Percentiles rank a stretch among this genome's conserved stretches.
Evolutionary conservation across 2,329 filamentous ascomycete genomes (phyloP).

Genomic region (Alternaria ethzedia): DNA sequence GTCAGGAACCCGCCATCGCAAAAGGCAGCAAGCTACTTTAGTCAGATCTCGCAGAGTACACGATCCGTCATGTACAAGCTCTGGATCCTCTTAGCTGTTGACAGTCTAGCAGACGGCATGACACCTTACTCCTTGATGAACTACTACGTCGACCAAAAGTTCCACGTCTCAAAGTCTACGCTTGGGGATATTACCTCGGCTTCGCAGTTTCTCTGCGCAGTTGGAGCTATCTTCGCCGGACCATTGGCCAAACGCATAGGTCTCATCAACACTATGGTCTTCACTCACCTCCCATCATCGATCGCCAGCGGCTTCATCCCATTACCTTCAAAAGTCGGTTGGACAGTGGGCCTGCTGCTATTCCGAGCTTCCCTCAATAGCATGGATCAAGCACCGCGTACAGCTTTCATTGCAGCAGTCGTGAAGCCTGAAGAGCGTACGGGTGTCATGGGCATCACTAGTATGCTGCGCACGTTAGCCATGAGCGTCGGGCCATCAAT

Average conservation of each 20-base stretch:
- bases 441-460: slow-evolving; percentile 73
- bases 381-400: slow-evolving; percentile 72
- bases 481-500: slow-evolving; percentile 54
- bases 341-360: slow-evolving; percentile 63
- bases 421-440: slow-evolving; percentile 70
- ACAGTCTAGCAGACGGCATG: slow-evolving; percentile 71
- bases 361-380: slow-evolving; percentile 68
- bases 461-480: slow-evolving; percentile 65
- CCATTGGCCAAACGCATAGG: slow-evolving; percentile 65
- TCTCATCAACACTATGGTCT: slow-evolving; percentile 63
- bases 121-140: slow-evolving; percentile 46
- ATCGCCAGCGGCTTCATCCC: slow-evolving; percentile 64
- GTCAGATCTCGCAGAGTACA: slow-evolving; percentile 64
- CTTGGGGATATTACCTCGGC: slow-evolving; percentile 65
- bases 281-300: slow-evolving; percentile 65
- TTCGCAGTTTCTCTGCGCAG: slow-evolving; percentile 57
- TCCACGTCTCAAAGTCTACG: slow-evolving; percentile 54
- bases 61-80: slow-evolving; percentile 67
- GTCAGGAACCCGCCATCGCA: slow-evolving; percentile 10
- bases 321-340: slow-evolving; percentile 56
- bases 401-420: slow-evolving; percentile 71
- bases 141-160: slow-evolving; percentile 47
- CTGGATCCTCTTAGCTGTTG: slow-evolving; percentile 69
- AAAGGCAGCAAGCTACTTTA: slow-evolving; percentile 50
- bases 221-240: slow-evolving; percentile 63